Base-by-base conservation (phyloP, 1,139 yeast species). In the Pichia sp. region DNA sequence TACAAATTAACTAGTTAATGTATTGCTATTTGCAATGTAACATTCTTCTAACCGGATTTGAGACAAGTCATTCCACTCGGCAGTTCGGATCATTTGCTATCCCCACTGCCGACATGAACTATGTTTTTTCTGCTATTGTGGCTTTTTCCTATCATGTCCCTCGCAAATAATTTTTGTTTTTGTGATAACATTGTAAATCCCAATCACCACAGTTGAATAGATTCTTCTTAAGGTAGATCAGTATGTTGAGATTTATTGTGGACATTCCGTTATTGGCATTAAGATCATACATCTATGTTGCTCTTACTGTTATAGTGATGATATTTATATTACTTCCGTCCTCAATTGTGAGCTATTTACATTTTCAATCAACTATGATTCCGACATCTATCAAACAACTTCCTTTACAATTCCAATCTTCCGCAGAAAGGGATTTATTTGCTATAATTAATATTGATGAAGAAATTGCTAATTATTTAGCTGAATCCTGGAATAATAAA, bases 301-400 rank as follows among this genome's bases (percentile, higher is more conserved):
- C 43, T 4, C 33, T 45, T 5, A 36, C 48, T 4, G 27, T 46
- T 5, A 27, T 33, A 1, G 43, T 48, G 1, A 35, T 46, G 10
- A 33, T 49, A 16, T 42, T 46, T 9, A 39, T 51, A 2, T 35
- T 51, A n/a, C 27, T 51, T 23, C 54, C 54, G 6, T 33, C 42
- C n/a, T 49, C 52, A 7, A 36, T 49, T 3, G 23, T 48, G 3
- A 41, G 48, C n/a, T 50, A 44, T 37, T 33, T 47, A 28, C 52
- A 45, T 16, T 50, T 49, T 16, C 47, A 47, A 41, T 38, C 48
- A 5, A 37, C 46, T 4, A 36, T 51, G 1, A 35, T 51, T n/a
- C 54, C 50, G 3, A 36, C 27, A 11, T 8, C 43, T 37, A 23
- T 51, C 32, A 35, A 45, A 28, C 9, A 39, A 33, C 40, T 47